Base-by-base conservation (phyloP, 2,329 filamentous ascomycete genomes). In the Zalaria sp. region DNA sequence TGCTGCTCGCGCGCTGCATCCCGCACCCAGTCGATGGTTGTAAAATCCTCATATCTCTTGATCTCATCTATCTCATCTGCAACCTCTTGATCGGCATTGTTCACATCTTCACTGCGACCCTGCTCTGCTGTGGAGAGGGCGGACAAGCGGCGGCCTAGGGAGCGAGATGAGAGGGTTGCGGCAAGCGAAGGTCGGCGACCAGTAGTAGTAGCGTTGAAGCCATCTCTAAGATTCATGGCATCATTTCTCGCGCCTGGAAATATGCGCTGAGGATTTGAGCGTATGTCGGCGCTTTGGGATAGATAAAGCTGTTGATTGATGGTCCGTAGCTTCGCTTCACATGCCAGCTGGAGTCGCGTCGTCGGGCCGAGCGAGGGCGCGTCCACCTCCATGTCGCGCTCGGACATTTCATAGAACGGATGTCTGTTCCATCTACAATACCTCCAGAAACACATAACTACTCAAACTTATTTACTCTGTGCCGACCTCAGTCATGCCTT, bases 21-120 rank as follows among this genome's bases (percentile, higher is more conserved):
- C 61, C 98, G 89, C 0, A 98, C 89, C 91, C 91, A 98, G 63
- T 98, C 91, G 73, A 91, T 91, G 1, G 91, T 98, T 4, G 88
- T 94, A 59, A 98, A 98, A 64, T 98, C 91, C 73, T 77, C 91
- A 65, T 98, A 98, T 66, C 89, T 77, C 66, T 95, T 95, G 59
- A 98, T 96, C 68, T 95, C 83, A 26, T 83, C 88, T 57, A 98
- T 94, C 66, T 98, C 91, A 57, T 96, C 88, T 46, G 87, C 83
- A 50, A 93, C 85, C 47, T 81, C 77, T 46, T 80, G 75, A 54
- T 83, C 76, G 42, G 71, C 76, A 27, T 68, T 69, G 7, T 68
- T 64, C 38, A 68, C 65, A 46, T 65, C 65, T 11, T 64, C 64
- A 45, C 68, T 64, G 45, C 79, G 72, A 46, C 77, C 79, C 48